phyloP scores from a whole-genome alignment of 805 yeast species.

The Cyberlindnera meyerae region DNA sequence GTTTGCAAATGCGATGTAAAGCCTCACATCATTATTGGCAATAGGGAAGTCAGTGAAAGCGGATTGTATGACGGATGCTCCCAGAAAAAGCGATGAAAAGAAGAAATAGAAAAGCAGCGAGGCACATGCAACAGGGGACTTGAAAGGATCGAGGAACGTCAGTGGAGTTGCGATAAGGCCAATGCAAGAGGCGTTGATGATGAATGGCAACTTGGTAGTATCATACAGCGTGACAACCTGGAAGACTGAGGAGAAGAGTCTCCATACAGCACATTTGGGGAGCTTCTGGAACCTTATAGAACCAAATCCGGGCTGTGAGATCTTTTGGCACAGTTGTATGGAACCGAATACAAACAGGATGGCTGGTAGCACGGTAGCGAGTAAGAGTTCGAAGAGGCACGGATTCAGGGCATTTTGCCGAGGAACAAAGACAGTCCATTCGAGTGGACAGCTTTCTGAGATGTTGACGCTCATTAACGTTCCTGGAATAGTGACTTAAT shows the following conservation, averaged over 20 bases:
- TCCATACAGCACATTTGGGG: slow-evolving; percentile 12
- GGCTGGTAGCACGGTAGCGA: slow-evolving; percentile 7
- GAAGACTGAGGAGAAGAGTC: slow-evolving; percentile 7
- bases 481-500: too few species aligned
- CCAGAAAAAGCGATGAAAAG: slow-evolving; percentile 42
- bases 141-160: slow-evolving; percentile 39
- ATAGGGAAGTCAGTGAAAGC: slow-evolving; percentile 27
- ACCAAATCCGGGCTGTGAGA: slow-evolving; percentile 1
- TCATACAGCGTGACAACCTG: slow-evolving; percentile 11
- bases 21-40: slow-evolving; percentile 21
- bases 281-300: slow-evolving; percentile 15
- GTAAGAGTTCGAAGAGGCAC: slow-evolving; percentile 18
- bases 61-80: slow-evolving; percentile 39
- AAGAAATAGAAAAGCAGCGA: slow-evolving; percentile 74
- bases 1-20: slow-evolving; percentile 15
- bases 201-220: slow-evolving; percentile 1
- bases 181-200: slow-evolving; percentile 16
- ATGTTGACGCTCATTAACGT: slow-evolving; percentile 1
- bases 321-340: slow-evolving; percentile 11
- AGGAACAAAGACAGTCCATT: slow-evolving; percentile 17
- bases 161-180: slow-evolving; percentile 35
- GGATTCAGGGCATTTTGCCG: slow-evolving; percentile 25
- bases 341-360: slow-evolving; percentile 16
- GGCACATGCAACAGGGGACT: slow-evolving; percentile 53
- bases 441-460: slow-evolving; percentile 4